A percentile compares a stretch with the other conserved stretches of the same genome.
These are phyloP conservation scores for Salix arbutifolia DNA, from an alignment of 345 rosid genomes.

Conservation along the genomic window DNA sequence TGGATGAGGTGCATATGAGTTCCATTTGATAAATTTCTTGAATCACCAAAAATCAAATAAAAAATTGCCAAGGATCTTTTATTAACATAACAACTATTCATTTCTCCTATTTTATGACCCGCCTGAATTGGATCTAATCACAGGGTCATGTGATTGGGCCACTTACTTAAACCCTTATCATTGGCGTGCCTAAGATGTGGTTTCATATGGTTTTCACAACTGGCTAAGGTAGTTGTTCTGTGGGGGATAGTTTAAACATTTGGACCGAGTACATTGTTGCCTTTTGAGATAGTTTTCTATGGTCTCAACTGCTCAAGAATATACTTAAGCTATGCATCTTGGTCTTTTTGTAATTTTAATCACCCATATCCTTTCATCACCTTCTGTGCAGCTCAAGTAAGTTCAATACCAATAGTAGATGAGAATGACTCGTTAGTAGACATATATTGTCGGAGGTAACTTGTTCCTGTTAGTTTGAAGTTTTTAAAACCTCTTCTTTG, in stretches of 20 bases:
- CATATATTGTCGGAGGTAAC: slow-evolving; percentile 32
- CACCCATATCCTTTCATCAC: background rate
- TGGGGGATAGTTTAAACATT: background rate
- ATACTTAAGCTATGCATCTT: background rate
- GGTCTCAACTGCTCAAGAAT: background rate
- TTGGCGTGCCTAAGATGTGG: background rate
- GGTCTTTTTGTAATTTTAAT: background rate
- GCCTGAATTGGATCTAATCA: background rate
- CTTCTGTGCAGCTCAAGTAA: slow-evolving; percentile 23
- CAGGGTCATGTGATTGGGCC: background rate
- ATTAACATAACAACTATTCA: background rate
- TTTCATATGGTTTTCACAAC: background rate
- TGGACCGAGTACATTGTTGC: background rate
- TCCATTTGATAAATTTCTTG: background rate
- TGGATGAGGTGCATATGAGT: background rate
- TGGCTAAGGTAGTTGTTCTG: background rate
- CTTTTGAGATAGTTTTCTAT: background rate
- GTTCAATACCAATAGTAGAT: slow-evolving; percentile 32
- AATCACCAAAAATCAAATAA: background rate
- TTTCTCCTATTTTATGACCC: background rate
- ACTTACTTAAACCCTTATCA: background rate
- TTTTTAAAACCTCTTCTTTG: background rate
- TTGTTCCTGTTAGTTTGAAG: background rate
- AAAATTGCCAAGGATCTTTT: background rate
- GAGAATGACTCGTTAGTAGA: slow-evolving; percentile 29